Evolutionary conservation across 306 rosid genomes (phyloP).

Genomic region (Cicer cuneatum): DNA sequence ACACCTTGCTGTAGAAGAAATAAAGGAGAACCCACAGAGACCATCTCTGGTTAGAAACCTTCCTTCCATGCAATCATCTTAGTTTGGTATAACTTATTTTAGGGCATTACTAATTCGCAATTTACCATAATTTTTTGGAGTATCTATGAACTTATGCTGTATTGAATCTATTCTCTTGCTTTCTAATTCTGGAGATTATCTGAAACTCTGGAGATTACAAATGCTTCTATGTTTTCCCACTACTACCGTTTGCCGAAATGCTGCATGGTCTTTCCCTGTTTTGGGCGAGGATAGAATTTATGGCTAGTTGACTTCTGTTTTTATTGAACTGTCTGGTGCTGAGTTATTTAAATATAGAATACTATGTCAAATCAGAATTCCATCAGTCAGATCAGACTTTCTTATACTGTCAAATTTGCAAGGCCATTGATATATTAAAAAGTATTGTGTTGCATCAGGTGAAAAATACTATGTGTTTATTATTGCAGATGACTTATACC

Average conservation of each 20-base stretch:
- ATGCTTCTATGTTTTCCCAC: background rate
- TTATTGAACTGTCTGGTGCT: conserved; percentile 14
- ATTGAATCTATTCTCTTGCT: conserved; percentile 8
- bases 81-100: conserved; percentile 11
- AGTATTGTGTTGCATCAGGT: background rate
- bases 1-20: conserved; percentile 62
- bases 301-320: background rate
- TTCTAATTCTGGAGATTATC: conserved; percentile 15
- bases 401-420: background rate
- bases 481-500: background rate
- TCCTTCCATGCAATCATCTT: conserved; percentile 6
- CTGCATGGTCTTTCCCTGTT: conserved; percentile 16
- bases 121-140: background rate
- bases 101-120: background rate
- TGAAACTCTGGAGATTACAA: background rate
- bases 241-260: background rate
- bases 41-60: conserved; percentile 65
- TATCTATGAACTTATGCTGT: conserved; percentile 17
- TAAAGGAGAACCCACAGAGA: conserved; percentile 66
- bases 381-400: conserved; percentile 12
- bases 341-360: conserved; percentile 10
- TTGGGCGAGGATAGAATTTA: conserved; percentile 29
- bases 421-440: conserved; percentile 11
- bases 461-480: background rate
- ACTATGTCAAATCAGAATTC: background rate